phyloP scores from a whole-genome alignment of 345 rosid genomes.

The Citrus maxima region DNA sequence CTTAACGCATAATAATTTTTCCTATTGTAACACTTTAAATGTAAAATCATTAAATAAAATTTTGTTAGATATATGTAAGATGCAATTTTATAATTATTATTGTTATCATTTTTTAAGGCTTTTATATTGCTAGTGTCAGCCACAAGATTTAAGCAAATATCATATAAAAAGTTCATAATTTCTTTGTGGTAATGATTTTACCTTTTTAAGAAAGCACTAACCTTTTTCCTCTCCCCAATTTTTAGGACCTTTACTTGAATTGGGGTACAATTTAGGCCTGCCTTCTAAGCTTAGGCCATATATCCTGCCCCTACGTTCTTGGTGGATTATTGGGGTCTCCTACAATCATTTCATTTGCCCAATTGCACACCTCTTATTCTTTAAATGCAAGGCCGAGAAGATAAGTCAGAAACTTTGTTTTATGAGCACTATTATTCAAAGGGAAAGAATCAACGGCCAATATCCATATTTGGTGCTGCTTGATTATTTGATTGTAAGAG shows the following conservation, averaged over 20 bases:
- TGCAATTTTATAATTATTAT: no score
- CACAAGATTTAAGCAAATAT: not conserved
- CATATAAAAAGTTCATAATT: not conserved
- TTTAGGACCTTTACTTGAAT: not conserved
- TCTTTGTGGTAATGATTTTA: not conserved
- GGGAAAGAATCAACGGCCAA: not conserved
- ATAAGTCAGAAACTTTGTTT: not conserved
- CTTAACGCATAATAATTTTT: not conserved
- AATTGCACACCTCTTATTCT: not conserved
- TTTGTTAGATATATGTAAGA: no score
- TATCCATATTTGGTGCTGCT: not conserved
- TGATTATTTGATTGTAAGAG: not conserved
- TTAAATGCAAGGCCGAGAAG: not conserved
- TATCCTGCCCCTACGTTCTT: not conserved
- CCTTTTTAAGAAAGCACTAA: not conserved
- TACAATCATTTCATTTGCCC: not conserved
- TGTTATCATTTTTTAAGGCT: no score
- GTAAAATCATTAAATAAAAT: no score
- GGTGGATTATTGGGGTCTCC: not conserved
- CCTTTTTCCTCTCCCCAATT: not conserved
- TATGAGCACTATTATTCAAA: not conserved
- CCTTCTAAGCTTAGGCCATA: not conserved
- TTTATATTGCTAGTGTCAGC: not conserved
- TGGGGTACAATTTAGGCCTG: not conserved
- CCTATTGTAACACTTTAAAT: not conserved